A percentile compares a stretch with the other conserved stretches of the same genome.
phyloP scores from a whole-genome alignment of 1,284 basidiomycete genomes.

The Stereum hirsutum region DNA sequence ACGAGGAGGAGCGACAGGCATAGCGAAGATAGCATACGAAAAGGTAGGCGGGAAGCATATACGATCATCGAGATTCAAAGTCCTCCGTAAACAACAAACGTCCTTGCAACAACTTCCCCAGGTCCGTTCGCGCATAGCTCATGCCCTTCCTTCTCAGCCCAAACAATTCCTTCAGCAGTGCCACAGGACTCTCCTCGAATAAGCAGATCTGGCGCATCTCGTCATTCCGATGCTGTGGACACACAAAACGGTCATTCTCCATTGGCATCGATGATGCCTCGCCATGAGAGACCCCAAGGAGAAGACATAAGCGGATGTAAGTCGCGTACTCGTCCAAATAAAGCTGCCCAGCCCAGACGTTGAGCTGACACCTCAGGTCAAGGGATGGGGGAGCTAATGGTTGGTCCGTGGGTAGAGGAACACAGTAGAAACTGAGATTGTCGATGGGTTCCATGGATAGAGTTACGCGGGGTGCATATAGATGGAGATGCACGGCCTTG shows the following conservation, averaged over 20 bases:
- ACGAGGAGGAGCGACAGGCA: too few relatives aligned
- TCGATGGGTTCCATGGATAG: conserved; percentile 27
- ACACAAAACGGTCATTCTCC: conserved; percentile 28
- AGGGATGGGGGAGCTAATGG: not conserved
- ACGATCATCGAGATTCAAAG: too few relatives aligned
- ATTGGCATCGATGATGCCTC: conserved; percentile 12
- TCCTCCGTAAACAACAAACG: conserved; percentile 2
- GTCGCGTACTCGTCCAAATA: conserved; percentile 23
- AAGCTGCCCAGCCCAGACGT: conserved; percentile 35
- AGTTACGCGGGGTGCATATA: conserved; percentile 29
- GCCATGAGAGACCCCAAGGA: conserved; percentile 26
- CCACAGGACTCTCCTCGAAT: conserved; percentile 24
- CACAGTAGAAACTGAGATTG: conserved; percentile 23
- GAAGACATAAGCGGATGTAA: conserved; percentile 23
- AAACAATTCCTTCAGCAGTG: conserved; percentile 23
- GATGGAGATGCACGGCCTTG: conserved; percentile 27
- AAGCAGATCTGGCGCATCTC: not conserved
- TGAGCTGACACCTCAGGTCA: conserved; percentile 24
- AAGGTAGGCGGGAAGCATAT: too few relatives aligned
- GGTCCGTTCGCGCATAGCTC: conserved; percentile 27
- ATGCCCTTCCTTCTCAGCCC: conserved; percentile 30
- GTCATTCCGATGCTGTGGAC: conserved; percentile 12
- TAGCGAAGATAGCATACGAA: too few relatives aligned
- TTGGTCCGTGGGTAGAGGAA: conserved; percentile 16
- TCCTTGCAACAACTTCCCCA: conserved; percentile 31